These are phyloP conservation scores for Apiotrichum domesticum DNA, from an alignment of 1,284 basidiomycete species.

Conservation along the genomic window DNA sequence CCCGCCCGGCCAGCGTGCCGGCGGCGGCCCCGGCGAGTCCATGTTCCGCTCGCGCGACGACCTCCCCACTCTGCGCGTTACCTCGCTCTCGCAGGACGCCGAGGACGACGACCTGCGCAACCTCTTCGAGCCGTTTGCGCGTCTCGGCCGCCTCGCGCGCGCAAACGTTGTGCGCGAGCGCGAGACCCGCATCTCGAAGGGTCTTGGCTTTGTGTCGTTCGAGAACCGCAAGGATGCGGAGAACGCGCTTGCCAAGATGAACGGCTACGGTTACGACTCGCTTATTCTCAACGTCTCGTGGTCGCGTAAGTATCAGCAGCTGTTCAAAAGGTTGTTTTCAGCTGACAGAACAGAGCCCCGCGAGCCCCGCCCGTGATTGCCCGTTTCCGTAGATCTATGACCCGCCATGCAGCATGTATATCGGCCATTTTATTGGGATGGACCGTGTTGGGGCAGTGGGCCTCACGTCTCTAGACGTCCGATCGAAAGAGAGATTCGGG, in stretches of 20 bases:
- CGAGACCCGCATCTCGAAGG: slow-evolving; percentile 91
- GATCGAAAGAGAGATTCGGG: too few species aligned
- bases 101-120: slow-evolving; percentile 91
- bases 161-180: slow-evolving; percentile 94
- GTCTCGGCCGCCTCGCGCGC: slow-evolving; percentile 74
- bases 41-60: slow-evolving; percentile 78
- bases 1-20: slow-evolving; percentile 57
- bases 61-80: slow-evolving; percentile 91
- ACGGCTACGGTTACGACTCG: slow-evolving; percentile 63
- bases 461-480: too few species aligned
- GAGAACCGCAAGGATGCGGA: slow-evolving; percentile 76
- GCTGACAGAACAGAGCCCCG: slow-evolving; percentile 21
- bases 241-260: slow-evolving; percentile 83
- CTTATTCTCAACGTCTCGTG: slow-evolving; percentile 45
- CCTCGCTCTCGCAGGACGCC: slow-evolving; percentile 93
- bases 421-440: too few species aligned
- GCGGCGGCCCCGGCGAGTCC: slow-evolving; percentile 64
- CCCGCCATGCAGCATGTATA: slow-evolving; percentile 5
- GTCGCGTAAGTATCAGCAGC: slow-evolving; percentile 24
- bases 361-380: slow-evolving; percentile 26
- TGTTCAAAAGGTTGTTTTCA: neutral
- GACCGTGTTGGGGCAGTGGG: too few species aligned
- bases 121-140: slow-evolving; percentile 59
- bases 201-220: slow-evolving; percentile 68
- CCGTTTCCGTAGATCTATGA: neutral